phyloP scores from a whole-genome alignment of 306 rosid species.

The Astragalus glycyphyllos region DNA sequence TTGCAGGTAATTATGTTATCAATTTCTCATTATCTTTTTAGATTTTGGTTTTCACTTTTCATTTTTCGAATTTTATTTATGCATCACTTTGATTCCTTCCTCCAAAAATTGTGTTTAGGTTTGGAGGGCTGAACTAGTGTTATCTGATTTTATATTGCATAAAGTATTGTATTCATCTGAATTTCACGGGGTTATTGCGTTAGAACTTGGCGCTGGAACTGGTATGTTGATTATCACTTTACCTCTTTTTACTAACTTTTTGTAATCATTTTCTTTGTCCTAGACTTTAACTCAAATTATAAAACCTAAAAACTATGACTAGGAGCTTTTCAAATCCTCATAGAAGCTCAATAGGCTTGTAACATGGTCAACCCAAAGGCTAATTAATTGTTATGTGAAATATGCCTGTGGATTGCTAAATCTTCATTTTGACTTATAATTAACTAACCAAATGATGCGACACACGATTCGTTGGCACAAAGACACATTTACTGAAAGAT shows the following conservation, averaged over 20 bases:
- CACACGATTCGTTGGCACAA: conserved; percentile 5
- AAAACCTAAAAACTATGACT: conserved; percentile 9
- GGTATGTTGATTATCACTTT: conserved; percentile 47
- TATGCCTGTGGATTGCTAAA: neutral
- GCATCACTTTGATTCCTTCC: neutral
- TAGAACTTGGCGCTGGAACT: conserved; percentile 96
- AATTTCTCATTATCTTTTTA: conserved; percentile 19
- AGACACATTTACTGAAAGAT: neutral
- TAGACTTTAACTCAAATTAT: neutral
- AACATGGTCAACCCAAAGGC: conserved; percentile 11
- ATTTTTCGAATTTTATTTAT: neutral
- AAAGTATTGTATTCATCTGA: conserved; percentile 66
- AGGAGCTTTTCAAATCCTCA: neutral
- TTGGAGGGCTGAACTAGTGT: conserved; percentile 80
- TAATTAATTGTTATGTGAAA: conserved; percentile 1
- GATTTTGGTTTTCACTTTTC: neutral
- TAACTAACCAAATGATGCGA: neutral
- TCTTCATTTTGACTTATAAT: conserved; percentile 27
- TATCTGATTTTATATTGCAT: conserved; percentile 84
- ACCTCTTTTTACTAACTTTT: neutral
- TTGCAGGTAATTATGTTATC: conserved; percentile 66
- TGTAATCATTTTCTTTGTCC: neutral
- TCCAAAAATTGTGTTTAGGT: conserved; percentile 51
- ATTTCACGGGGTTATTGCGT: conserved; percentile 59
- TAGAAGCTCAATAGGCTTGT: conserved; percentile 10